A percentile compares a stretch with the other conserved stretches of the same genome.
These are phyloP conservation scores for Smittium mucronatum DNA, from an alignment of 371 early-diverging fungal genomes.

Conservation along the genomic window DNA sequence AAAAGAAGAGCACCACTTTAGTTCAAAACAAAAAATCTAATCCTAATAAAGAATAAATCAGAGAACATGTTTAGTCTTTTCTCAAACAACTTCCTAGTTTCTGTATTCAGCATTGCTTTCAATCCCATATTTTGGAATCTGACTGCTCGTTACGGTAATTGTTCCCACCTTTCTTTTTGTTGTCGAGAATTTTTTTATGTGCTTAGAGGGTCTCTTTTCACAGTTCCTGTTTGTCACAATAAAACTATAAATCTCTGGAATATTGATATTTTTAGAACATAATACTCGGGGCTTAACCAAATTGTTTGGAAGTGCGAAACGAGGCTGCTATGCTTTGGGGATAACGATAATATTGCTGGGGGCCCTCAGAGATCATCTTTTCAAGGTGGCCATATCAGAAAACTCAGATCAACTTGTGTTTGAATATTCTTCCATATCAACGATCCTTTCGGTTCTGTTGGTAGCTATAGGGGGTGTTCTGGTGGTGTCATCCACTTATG, in stretches of 20 bases:
- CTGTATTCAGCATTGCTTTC: constrained; percentile 60
- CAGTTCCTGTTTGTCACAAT: too few relatives aligned
- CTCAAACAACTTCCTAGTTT: constrained; percentile 50
- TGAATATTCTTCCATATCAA: constrained; percentile 36
- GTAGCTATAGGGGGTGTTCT: constrained; percentile 55
- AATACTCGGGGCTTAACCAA: constrained; percentile 51
- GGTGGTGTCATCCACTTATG: constrained; percentile 75
- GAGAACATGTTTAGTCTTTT: background rate
- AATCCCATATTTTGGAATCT: constrained; percentile 87
- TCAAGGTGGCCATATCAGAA: constrained; percentile 2
- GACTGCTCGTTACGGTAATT: constrained; percentile 67
- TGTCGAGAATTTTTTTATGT: too few relatives aligned
- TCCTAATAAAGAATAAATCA: too few relatives aligned
- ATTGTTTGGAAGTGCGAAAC: constrained; percentile 47
- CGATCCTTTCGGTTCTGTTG: constrained; percentile 37
- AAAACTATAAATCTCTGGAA: too few relatives aligned
- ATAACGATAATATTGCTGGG: constrained; percentile 68
- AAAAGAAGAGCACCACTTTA: too few relatives aligned
- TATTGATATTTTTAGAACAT: constrained; percentile 58
- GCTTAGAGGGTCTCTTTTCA: too few relatives aligned
- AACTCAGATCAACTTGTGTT: background rate
- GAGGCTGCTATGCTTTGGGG: constrained; percentile 71
- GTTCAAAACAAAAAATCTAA: too few relatives aligned
- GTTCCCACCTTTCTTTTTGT: too few relatives aligned
- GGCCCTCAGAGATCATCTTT: constrained; percentile 67